A percentile compares a stretch with the other conserved stretches of the same genome.
Evolutionary conservation across 2,329 filamentous ascomycete genomes (phyloP).

Genomic region (Lachnellula arida): DNA sequence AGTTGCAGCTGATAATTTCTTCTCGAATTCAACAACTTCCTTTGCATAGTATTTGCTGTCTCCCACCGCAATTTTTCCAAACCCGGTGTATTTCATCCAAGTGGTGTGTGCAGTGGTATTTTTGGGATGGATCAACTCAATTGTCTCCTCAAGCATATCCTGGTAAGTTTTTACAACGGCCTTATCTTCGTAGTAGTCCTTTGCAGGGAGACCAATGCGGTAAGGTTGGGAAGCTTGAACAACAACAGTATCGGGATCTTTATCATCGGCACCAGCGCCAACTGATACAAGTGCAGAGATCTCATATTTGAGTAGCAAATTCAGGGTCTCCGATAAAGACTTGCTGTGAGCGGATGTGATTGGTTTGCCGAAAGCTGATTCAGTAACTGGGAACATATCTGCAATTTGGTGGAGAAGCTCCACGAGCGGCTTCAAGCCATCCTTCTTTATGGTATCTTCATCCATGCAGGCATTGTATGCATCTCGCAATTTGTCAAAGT

Average conservation of each 20-base stretch:
- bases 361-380: constrained; percentile 6
- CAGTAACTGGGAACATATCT: constrained; percentile 37
- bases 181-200: constrained; percentile 55
- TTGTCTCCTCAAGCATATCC: constrained; percentile 33
- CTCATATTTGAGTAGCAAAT: constrained; percentile 43
- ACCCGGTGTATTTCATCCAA: constrained; percentile 6
- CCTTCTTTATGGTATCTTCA: constrained; percentile 49
- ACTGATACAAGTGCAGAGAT: constrained; percentile 35
- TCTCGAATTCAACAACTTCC: constrained; percentile 53
- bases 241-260: constrained; percentile 49
- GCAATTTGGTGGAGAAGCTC: constrained; percentile 50
- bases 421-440: constrained; percentile 52
- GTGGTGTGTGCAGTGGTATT: constrained; percentile 12
- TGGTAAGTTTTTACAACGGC: constrained; percentile 49
- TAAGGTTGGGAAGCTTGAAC: constrained; percentile 41
- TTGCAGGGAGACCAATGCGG: constrained; percentile 54
- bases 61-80: constrained; percentile 10
- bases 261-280: constrained; percentile 32
- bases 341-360: constrained; percentile 28
- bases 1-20: constrained; percentile 54
- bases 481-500: constrained; percentile 61
- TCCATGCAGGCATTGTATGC: constrained; percentile 64
- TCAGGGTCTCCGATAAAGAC: constrained; percentile 41
- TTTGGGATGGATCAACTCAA: constrained; percentile 22
- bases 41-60: constrained; percentile 24